Evolutionary conservation across 306 rosid genomes (phyloP), one percentile per base, ranked within the genome.

Genomic region (Phaseolus lunatus): DNA sequence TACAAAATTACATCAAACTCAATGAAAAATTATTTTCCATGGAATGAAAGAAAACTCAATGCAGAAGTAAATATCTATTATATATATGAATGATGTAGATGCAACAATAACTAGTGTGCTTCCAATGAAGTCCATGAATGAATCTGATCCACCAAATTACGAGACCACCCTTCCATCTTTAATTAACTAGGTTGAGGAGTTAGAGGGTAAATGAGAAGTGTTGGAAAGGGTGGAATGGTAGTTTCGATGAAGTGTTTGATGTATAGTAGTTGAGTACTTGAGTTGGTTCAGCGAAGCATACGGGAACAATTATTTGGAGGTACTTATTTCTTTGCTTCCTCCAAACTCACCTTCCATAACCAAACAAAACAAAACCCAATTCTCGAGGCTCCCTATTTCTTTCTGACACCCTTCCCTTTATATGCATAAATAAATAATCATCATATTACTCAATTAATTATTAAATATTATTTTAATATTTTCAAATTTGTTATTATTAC

Each of bases 221-320:
- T 35, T 11, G 12, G 5, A 15, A 67, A 75, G 84, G 73, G 14
- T n/a, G 59, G 1, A 62, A 26, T 35, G 5, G 72, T 68, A 80
- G 16, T 72, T 68, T 45, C 5, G 14, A 0, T 3, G 29, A 16
- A 59, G 76, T 2, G 56, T 35, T 19, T 15, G 12, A 18, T 47
- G 50, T 7, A 5, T 18, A n/a, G 69, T 47, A n/a, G 69, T 47
- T 18, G 22, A 59, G 71, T 65, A 45, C 73, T 68, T 27, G 71
- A 78, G 75, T 69, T 77, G 66, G 43, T 16, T 41, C 88, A 57
- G 88, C 89, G 87, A 77, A 43, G 0, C 12, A 58, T 10, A 37
- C 87, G 88, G 89, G 88, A 66, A 91, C 87, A 88, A 88, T 90
- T 31, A 90, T 90, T 90, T 86, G 84, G 22, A 67, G 43, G 87